Evolutionary conservation across 139 green algal species (phyloP).

Genomic region (Tetradesmus lagerheimii): DNA sequence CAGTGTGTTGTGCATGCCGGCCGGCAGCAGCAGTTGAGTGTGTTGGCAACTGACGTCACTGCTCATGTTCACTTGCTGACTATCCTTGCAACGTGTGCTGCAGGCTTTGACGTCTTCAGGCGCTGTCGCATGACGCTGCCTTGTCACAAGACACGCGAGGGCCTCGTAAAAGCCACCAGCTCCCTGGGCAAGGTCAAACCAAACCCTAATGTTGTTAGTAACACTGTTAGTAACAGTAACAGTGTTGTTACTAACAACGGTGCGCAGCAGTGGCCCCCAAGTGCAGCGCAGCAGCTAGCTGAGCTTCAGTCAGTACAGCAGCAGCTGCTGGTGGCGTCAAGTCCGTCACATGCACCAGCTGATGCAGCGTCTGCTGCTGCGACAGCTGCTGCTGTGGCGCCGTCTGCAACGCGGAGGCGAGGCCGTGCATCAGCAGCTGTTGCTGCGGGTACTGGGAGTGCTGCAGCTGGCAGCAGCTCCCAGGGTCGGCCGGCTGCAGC

Average conservation of each 20-base stretch:
- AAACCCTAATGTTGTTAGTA: neutral
- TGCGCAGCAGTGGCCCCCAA: neutral
- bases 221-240: neutral
- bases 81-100: too few species aligned
- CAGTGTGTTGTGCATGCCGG: too few species aligned
- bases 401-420: neutral
- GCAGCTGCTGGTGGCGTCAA: neutral
- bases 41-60: too few species aligned
- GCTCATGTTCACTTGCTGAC: too few species aligned
- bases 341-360: neutral
- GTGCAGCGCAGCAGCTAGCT: neutral
- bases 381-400: neutral
- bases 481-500: neutral
- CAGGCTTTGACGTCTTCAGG: conserved; percentile 42
- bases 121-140: conserved; percentile 36
- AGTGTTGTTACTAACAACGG: neutral
- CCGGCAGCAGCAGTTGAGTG: too few species aligned
- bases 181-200: neutral
- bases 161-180: neutral
- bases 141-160: conserved; percentile 18
- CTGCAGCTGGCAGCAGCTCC: neutral
- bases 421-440: neutral
- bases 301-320: conserved; percentile 14
- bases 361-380: neutral
- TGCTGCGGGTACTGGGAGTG: neutral